phyloP scores from a whole-genome alignment of 176 grass and related monocot species.

The Aegilops bicornis region DNA sequence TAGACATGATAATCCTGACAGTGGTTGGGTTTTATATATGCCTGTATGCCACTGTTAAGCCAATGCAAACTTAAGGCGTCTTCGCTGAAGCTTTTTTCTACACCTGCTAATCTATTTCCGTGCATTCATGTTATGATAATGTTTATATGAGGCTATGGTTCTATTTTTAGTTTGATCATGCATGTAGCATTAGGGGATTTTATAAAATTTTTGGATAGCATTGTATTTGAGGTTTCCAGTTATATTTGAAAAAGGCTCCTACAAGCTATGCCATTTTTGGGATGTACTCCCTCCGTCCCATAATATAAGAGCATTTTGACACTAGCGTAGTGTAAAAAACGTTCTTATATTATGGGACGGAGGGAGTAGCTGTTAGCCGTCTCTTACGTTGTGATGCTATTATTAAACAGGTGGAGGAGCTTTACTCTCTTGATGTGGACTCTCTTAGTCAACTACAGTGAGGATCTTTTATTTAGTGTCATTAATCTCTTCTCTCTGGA shows the following conservation, averaged over 20 bases:
- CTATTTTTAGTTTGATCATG: not conserved
- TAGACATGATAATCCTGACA: not conserved
- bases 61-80: not conserved
- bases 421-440: slow-evolving; percentile 85
- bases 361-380: not conserved
- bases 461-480: slow-evolving; percentile 7
- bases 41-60: not conserved
- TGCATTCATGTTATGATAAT: not conserved
- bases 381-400: not conserved
- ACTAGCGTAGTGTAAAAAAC: too few relatives aligned
- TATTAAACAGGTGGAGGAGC: slow-evolving; percentile 82
- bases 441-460: slow-evolving; percentile 79
- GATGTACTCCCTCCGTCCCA: too few relatives aligned
- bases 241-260: not conserved
- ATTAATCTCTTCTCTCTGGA: not conserved
- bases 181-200: not conserved
- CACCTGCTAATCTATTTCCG: not conserved
- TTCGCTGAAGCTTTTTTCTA: not conserved
- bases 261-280: not conserved
- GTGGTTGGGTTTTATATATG: not conserved
- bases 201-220: not conserved
- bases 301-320: too few relatives aligned
- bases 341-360: too few relatives aligned
- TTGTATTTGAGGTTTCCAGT: not conserved
- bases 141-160: not conserved